Evolutionary conservation across 805 yeast genomes (phyloP).

Genomic region (Blastobotrys americana): DNA sequence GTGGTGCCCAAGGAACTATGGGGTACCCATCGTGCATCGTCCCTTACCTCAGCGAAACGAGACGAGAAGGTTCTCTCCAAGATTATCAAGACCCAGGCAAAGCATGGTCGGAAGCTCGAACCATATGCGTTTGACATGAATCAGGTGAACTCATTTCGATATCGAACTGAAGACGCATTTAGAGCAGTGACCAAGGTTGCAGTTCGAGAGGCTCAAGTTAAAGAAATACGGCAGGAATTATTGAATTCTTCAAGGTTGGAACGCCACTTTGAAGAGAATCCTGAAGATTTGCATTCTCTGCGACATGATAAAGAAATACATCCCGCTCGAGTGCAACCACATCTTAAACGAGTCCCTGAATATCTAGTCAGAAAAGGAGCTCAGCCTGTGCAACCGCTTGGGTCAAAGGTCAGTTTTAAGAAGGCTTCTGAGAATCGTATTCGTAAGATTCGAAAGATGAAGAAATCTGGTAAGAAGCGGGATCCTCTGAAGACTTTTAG

Average conservation of each 20-base stretch:
- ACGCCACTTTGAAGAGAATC: slow-evolving; percentile 94
- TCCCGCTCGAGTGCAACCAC: slow-evolving; percentile 72
- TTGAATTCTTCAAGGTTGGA: slow-evolving; percentile 83
- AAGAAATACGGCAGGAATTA: slow-evolving; percentile 80
- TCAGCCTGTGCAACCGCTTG: slow-evolving; percentile 8
- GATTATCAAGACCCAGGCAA: slow-evolving; percentile 68
- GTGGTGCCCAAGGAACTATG: slow-evolving; percentile 76
- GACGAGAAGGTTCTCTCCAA: slow-evolving; percentile 82
- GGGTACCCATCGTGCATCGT: slow-evolving; percentile 83
- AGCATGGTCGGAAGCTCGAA: slow-evolving; percentile 26
- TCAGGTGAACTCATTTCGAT: slow-evolving; percentile 92
- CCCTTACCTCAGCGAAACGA: slow-evolving; percentile 57
- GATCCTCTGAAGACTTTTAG: slow-evolving; percentile 57
- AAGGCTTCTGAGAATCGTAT: slow-evolving; percentile 23
- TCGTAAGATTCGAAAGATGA: slow-evolving; percentile 18
- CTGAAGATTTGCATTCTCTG: slow-evolving; percentile 80
- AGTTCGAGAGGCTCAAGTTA: slow-evolving; percentile 86
- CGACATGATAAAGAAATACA: slow-evolving; percentile 90
- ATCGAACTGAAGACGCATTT: slow-evolving; percentile 95
- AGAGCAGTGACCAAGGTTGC: slow-evolving; percentile 87
- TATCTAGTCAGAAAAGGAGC: slow-evolving; percentile 71
- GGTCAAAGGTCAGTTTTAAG: slow-evolving; percentile 21
- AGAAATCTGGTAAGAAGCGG: slow-evolving; percentile 27
- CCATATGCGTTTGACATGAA: slow-evolving; percentile 88
- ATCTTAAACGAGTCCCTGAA: slow-evolving; percentile 87